Base-by-base conservation (phyloP, 257 asterid species). In the Echium plantagineum region DNA sequence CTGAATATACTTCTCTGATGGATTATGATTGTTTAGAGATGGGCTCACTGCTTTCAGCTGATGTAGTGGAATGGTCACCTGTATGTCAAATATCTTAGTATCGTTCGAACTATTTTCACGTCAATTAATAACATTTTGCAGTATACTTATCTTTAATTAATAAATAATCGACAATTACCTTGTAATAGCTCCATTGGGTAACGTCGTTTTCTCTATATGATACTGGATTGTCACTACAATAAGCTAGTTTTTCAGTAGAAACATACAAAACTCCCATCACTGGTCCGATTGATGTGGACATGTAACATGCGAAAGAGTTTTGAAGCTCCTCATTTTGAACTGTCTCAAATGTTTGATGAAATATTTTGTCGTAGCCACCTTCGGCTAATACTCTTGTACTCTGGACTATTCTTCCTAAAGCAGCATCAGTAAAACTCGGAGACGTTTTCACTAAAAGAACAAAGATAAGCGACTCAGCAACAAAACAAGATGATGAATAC, bases 241-340 rank as follows among this genome's bases (percentile, higher is more conserved):
- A 91, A 60, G 98, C 98, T 22, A 91, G 70, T 73, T 91, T 91
- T 51, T 78, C 94, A 42, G 89, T 75, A 42, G 98, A 91, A 52
- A 85, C 59, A 58, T 91, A 91, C 19, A 91, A 66, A 64, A 84
- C 66, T 60, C 98, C 98, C 70, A 80, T 82, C 21, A 91, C 90
- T 48, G 98, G 98, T 59, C 98, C 98, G 15, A 90, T 88, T 56
- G 98, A 87, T 55, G 98, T 90, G 57, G 96, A 91, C 68, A 91
- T 75, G 81, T 88, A 91, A 78, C 96, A 91, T 10, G 85, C 94
- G 65, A 74, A 91, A 48, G 84, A 78, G 72, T 82, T 84, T 56
- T 78, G 71, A 57, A 91, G 93, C 69, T 83, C 74, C 74, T 90
- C 96, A 52, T 75, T 94, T 0, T 93, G 86, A 60, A 73, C 77